These are phyloP conservation scores for Rugonectria rugulosa DNA, from an alignment of 2,329 filamentous ascomycete genomes.

Conservation along the genomic window DNA sequence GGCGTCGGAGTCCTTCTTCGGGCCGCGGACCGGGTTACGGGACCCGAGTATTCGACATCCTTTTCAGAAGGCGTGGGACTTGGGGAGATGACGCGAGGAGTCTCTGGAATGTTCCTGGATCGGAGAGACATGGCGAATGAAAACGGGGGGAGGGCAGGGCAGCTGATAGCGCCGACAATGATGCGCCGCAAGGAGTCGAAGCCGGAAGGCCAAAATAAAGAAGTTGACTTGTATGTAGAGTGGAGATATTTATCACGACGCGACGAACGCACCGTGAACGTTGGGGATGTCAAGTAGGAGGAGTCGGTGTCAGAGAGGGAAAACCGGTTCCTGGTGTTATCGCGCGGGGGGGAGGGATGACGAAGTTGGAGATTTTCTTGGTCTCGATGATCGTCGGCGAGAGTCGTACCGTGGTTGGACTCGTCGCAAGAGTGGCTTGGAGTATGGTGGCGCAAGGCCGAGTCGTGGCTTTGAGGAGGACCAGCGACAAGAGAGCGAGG, in stretches of 20 bases:
- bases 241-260: slow-evolving; percentile 62
- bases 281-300: slow-evolving; percentile 17
- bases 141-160: slow-evolving; percentile 68
- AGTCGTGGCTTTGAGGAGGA: slow-evolving; percentile 30
- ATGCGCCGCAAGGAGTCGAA: slow-evolving; percentile 57
- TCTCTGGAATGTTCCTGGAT: slow-evolving; percentile 70
- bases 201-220: slow-evolving; percentile 54
- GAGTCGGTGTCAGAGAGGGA: slow-evolving; percentile 29
- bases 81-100: slow-evolving; percentile 88
- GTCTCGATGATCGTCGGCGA: slow-evolving; percentile 24
- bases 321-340: slow-evolving; percentile 24
- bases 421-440: slow-evolving; percentile 27
- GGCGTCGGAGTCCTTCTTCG: slow-evolving; percentile 64
- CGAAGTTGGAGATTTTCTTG: slow-evolving; percentile 32
- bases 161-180: slow-evolving; percentile 63
- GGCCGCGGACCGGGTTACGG: slow-evolving; percentile 78
- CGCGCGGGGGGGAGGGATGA: slow-evolving; percentile 25
- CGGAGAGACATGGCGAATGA: slow-evolving; percentile 61
- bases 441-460: slow-evolving; percentile 16
- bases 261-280: slow-evolving; percentile 44
- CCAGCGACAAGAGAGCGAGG: neutral
- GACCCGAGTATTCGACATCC: slow-evolving; percentile 66
- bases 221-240: slow-evolving; percentile 38
- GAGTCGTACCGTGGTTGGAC: slow-evolving; percentile 27
- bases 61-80: slow-evolving; percentile 69